phyloP scores from a whole-genome alignment of 345 rosid genomes.

The Firmiana major region DNA sequence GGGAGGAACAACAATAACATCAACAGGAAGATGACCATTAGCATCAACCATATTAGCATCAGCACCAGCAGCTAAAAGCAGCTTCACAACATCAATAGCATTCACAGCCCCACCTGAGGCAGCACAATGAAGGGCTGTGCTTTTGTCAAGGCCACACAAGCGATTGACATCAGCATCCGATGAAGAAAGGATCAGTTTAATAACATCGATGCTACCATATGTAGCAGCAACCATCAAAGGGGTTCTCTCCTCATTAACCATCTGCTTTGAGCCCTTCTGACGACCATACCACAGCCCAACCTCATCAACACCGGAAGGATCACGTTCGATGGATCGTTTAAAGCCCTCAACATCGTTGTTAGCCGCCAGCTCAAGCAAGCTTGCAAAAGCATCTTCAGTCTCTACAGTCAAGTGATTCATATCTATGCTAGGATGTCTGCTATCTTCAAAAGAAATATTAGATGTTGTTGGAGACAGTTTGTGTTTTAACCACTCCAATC shows the following conservation, averaged over 20 bases:
- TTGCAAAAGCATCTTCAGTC: slow-evolving; percentile 74
- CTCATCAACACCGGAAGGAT: slow-evolving; percentile 64
- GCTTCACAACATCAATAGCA: slow-evolving; percentile 64
- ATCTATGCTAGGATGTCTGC: slow-evolving; percentile 23
- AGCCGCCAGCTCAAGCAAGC: slow-evolving; percentile 90
- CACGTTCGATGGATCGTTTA: slow-evolving; percentile 51
- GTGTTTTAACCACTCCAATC: slow-evolving; percentile 39
- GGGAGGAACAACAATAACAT: slow-evolving; percentile 75
- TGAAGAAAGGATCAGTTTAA: slow-evolving; percentile 58
- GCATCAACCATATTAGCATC: slow-evolving; percentile 58
- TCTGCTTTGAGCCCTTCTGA: slow-evolving; percentile 69
- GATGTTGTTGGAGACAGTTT: slow-evolving; percentile 21
- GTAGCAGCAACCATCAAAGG: slow-evolving; percentile 94
- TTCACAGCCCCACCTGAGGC: slow-evolving; percentile 81
- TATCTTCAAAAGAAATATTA: slow-evolving; percentile 31
- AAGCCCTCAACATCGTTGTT: slow-evolving; percentile 67
- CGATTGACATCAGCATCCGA: slow-evolving; percentile 75
- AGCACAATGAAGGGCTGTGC: slow-evolving; percentile 91
- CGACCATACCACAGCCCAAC: slow-evolving; percentile 87
- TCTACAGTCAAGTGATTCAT: slow-evolving; percentile 78
- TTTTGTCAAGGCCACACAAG: slow-evolving; percentile 60
- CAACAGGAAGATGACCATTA: slow-evolving; percentile 62
- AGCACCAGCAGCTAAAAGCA: slow-evolving; percentile 78
- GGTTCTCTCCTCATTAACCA: slow-evolving; percentile 72
- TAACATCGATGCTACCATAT: slow-evolving; percentile 71